Evolutionary conservation across 2,329 filamentous ascomycete genomes (phyloP).

Genomic region (Neoscytalidium dimidiatum): DNA sequence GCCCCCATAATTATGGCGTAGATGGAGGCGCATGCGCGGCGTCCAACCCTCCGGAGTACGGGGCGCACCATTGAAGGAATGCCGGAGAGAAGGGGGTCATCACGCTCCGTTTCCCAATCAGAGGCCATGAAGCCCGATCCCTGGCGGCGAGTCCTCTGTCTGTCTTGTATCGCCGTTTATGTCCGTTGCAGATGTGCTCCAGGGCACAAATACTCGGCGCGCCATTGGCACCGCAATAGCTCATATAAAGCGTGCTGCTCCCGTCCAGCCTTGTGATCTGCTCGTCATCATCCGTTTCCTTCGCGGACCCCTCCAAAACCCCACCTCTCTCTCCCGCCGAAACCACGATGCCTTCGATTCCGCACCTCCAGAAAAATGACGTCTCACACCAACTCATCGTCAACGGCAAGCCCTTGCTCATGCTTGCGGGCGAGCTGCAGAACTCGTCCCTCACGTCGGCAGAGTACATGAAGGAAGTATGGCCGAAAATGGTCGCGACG

Average conservation of each 20-base stretch:
- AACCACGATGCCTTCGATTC: constrained; percentile 22
- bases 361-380: constrained; percentile 28
- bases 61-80: background rate
- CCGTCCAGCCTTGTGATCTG: background rate
- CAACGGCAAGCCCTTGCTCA: constrained; percentile 47
- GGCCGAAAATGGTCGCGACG: constrained; percentile 44
- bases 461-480: constrained; percentile 47
- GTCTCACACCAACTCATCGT: constrained; percentile 44
- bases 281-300: background rate
- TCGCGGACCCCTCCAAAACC: constrained; percentile 19
- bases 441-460: constrained; percentile 51
- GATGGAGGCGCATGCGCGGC: background rate
- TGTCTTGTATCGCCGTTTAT: constrained; percentile 22
- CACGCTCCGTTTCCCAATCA: background rate
- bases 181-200: constrained; percentile 1
- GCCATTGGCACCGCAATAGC: background rate
- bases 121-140: background rate
- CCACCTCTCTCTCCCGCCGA: background rate
- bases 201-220: background rate
- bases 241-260: background rate
- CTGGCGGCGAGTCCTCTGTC: background rate
- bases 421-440: constrained; percentile 49
- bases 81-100: background rate
- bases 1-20: background rate
- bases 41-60: background rate